Percentiles rank a stretch among this genome's conserved stretches.
phyloP scores from a whole-genome alignment of 1,139 yeast genomes.

The Ogataea hybrid region DNA sequence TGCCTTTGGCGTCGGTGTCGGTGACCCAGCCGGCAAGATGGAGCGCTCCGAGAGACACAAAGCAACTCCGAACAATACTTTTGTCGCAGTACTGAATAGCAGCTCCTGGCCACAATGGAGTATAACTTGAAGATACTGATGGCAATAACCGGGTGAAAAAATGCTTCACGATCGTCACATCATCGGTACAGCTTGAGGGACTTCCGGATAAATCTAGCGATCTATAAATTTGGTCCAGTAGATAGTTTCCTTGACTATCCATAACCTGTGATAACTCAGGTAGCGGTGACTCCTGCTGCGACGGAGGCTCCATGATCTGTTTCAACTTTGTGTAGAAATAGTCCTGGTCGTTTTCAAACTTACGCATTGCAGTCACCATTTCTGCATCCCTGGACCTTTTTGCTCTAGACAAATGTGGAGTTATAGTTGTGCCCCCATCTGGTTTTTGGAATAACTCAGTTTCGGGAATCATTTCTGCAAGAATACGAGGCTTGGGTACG shows the following conservation, averaged over 20 bases:
- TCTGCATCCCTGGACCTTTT: constrained; percentile 3
- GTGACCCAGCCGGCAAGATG: constrained; percentile 33
- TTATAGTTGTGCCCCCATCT: constrained; percentile 13
- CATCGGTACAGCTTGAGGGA: constrained; percentile 1
- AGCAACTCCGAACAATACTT: constrained; percentile 48
- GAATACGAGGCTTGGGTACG: constrained; percentile 12
- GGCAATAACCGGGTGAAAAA: constrained; percentile 48
- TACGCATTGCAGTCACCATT: neutral
- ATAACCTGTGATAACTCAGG: neutral
- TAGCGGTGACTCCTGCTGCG: neutral
- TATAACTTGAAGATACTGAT: constrained; percentile 46
- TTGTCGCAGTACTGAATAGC: constrained; percentile 49
- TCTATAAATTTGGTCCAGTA: constrained; percentile 6
- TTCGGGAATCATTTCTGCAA: constrained; percentile 17
- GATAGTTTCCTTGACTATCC: constrained; percentile 7
- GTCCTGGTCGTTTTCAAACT: neutral
- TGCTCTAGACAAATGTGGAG: constrained; percentile 19
- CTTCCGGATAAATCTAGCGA: neutral
- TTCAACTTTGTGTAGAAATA: constrained; percentile 4
- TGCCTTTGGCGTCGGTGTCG: constrained; percentile 20
- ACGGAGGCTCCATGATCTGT: constrained; percentile 6
- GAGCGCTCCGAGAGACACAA: constrained; percentile 46
- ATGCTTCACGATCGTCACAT: constrained; percentile 41
- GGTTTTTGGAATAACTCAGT: constrained; percentile 20
- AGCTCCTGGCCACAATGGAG: constrained; percentile 50